Percentiles rank a stretch among this genome's conserved stretches.
These are phyloP conservation scores for Cercospora citrullina DNA, from an alignment of 2,329 filamentous ascomycete genomes.

Conservation along the genomic window DNA sequence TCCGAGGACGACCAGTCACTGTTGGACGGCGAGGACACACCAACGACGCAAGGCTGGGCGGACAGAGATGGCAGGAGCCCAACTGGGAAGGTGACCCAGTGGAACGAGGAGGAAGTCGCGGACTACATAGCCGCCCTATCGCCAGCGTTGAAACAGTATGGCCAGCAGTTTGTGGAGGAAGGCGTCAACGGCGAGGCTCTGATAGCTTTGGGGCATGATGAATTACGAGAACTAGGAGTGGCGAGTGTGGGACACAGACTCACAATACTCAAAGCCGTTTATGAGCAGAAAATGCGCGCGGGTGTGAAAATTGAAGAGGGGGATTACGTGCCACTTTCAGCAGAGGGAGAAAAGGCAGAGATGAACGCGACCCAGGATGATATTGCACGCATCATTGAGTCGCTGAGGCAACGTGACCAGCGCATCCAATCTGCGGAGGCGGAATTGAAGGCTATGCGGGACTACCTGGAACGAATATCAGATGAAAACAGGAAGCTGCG, in stretches of 20 bases:
- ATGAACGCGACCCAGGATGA: constrained; percentile 89
- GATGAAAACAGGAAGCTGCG: constrained; percentile 86
- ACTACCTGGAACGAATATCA: constrained; percentile 52
- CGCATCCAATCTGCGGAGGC: constrained; percentile 80
- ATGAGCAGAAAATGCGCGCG: constrained; percentile 93
- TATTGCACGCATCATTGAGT: constrained; percentile 85
- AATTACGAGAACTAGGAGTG: constrained; percentile 93
- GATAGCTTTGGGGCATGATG: constrained; percentile 83
- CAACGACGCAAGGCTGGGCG: constrained; percentile 59
- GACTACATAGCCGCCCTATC: constrained; percentile 68
- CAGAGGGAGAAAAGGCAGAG: constrained; percentile 83
- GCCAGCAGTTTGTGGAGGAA: constrained; percentile 65
- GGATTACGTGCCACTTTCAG: constrained; percentile 88
- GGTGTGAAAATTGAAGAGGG: constrained; percentile 88
- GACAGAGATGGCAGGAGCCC: constrained; percentile 54
- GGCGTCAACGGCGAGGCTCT: constrained; percentile 91
- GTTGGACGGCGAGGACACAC: constrained; percentile 65
- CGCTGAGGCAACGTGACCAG: constrained; percentile 86
- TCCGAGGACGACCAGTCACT: constrained; percentile 39
- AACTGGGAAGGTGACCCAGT: constrained; percentile 74
- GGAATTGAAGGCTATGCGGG: constrained; percentile 73
- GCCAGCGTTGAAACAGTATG: constrained; percentile 38
- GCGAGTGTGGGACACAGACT: constrained; percentile 89
- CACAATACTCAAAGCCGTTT: constrained; percentile 92
- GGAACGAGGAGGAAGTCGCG: constrained; percentile 83